phyloP scores from a whole-genome alignment of 768 basidiomycete genomes.

The Suillus decipiens region DNA sequence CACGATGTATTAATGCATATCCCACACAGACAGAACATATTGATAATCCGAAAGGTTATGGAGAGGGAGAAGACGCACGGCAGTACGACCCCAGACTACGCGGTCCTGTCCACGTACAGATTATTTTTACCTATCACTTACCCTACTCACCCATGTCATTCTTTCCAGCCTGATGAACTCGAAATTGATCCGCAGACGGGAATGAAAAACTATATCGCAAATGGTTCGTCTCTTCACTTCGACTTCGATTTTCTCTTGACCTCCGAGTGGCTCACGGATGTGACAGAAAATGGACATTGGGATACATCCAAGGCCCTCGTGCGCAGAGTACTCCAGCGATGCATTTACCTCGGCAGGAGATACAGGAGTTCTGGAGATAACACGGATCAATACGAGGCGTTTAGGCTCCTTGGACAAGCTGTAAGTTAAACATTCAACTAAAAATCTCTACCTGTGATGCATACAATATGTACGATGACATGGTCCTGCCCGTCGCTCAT shows the following conservation, averaged over 20 bases:
- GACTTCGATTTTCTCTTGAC: not conserved
- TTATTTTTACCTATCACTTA: not conserved
- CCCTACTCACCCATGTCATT: conserved; percentile 2
- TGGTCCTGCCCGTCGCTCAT: not conserved
- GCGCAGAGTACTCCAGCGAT: conserved; percentile 69
- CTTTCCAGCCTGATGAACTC: conserved; percentile 67
- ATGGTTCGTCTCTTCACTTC: conserved; percentile 42
- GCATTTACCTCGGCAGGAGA: conserved; percentile 77
- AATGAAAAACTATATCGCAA: conserved; percentile 96
- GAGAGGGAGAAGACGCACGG: conserved; percentile 80
- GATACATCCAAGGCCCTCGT: conserved; percentile 84
- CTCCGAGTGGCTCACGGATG: not conserved
- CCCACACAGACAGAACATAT: conserved; percentile 75
- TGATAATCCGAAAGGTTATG: conserved; percentile 92
- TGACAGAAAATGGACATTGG: conserved; percentile 71
- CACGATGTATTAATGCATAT: conserved; percentile 4
- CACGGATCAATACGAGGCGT: conserved; percentile 76
- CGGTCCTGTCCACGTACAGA: conserved; percentile 72
- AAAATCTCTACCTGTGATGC: not conserved
- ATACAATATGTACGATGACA: conserved; percentile 15
- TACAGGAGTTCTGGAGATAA: conserved; percentile 59
- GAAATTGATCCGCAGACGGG: conserved; percentile 84
- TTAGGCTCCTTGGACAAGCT: conserved; percentile 72
- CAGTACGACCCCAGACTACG: conserved; percentile 76
- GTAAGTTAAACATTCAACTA: conserved; percentile 39